Conservation (phyloP, 192 early-diverging fungal species). For the Entomortierella chlamydospora region DNA sequence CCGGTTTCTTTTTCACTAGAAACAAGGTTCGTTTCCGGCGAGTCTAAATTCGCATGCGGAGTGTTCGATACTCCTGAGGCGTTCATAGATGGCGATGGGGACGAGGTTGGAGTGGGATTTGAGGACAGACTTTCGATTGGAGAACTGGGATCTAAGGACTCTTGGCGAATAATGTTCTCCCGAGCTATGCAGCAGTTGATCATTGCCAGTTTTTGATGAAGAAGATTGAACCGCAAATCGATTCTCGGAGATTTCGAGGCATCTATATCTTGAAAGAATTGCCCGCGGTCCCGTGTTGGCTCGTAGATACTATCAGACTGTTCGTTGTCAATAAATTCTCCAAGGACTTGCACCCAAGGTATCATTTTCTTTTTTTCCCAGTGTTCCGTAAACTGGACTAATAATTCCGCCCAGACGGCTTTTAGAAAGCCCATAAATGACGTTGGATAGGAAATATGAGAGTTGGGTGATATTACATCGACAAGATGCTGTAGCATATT, state of each 20-base stretch:
- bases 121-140: not conserved
- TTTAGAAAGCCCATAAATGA: slow-evolving; percentile 76
- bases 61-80: no score
- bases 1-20: no score
- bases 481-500: slow-evolving; percentile 59
- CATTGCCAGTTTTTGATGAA: slow-evolving; percentile 84
- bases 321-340: slow-evolving; percentile 1
- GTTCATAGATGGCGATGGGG: not conserved
- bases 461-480: slow-evolving; percentile 50
- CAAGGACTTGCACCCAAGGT: slow-evolving; percentile 59
- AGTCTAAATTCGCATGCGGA: no score
- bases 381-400: slow-evolving; percentile 63
- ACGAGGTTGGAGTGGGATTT: not conserved
- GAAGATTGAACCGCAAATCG: slow-evolving; percentile 71
- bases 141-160: not conserved
- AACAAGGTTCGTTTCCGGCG: no score
- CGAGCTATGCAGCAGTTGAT: slow-evolving; percentile 82
- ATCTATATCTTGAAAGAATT: not conserved
- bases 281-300: slow-evolving; percentile 14
- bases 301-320: not conserved
- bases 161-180: not conserved
- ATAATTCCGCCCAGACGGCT: slow-evolving; percentile 71
- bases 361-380: slow-evolving; percentile 67
- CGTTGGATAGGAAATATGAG: slow-evolving; percentile 52
- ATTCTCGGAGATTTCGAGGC: slow-evolving; percentile 28